These are phyloP conservation scores for Solidago caesia DNA, from an alignment of 129 eudicot genomes.

Conservation along the genomic window DNA sequence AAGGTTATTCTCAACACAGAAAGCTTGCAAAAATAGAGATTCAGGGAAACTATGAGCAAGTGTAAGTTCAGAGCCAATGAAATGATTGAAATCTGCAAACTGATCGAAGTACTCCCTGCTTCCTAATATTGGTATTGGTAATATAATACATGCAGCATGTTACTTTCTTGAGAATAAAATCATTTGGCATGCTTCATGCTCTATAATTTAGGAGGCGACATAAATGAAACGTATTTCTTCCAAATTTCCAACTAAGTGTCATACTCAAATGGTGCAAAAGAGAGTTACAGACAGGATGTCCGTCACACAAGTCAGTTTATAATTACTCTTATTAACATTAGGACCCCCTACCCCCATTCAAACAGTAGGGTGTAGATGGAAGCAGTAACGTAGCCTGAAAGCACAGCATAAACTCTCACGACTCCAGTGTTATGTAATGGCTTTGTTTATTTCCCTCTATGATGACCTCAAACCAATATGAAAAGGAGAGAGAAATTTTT, in stretches of 20 bases:
- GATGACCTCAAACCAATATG: not conserved
- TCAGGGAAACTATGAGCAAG: not conserved
- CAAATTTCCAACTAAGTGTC: not conserved
- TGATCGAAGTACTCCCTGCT: not conserved
- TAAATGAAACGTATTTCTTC: not conserved
- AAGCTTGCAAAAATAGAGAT: not conserved
- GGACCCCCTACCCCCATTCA: not conserved
- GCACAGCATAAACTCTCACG: not conserved
- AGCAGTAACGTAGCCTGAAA: not conserved
- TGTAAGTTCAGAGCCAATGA: conserved; percentile 3
- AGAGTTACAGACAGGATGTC: not conserved
- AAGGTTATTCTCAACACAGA: not conserved
- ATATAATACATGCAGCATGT: not conserved
- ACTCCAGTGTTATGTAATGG: not conserved
- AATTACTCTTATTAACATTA: not conserved
- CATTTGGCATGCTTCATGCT: not conserved
- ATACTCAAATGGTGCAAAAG: not conserved
- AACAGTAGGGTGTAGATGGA: not conserved
- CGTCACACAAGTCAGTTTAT: not conserved
- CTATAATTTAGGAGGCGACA: not conserved
- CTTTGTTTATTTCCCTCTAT: not conserved
- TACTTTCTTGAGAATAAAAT: not conserved
- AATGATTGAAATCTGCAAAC: not conserved
- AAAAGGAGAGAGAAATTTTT: not conserved
- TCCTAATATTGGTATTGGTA: not conserved